Percentiles rank a stretch among this genome's conserved stretches.
phyloP scores from a whole-genome alignment of 176 grass and related monocot species.

The Zoysia pacifica region DNA sequence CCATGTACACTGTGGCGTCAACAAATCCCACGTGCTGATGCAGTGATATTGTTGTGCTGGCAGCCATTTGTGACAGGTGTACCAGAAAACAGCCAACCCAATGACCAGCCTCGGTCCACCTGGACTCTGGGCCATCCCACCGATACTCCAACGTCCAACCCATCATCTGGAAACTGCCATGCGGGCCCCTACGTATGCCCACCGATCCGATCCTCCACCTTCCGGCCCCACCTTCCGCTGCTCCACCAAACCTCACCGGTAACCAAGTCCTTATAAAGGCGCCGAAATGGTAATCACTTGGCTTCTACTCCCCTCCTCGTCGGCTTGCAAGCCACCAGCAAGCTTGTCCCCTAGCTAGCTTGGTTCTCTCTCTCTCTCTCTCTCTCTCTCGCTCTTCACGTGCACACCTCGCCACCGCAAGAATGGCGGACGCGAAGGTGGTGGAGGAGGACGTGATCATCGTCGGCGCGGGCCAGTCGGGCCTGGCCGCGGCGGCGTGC shows the following conservation, averaged over 20 bases:
- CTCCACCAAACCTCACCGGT: not conserved
- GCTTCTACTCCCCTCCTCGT: slow-evolving; percentile 2
- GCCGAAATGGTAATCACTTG: not conserved
- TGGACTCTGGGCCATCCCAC: too few relatives aligned
- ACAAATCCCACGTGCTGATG: not conserved
- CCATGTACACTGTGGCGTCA: too few relatives aligned
- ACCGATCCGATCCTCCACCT: not conserved
- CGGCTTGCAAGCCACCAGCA: not conserved
- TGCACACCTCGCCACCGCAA: not conserved
- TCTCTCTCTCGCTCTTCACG: slow-evolving; percentile 3
- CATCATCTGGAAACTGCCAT: not conserved
- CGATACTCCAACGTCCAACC: not conserved
- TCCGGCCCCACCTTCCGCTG: not conserved
- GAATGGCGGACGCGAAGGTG: not conserved
- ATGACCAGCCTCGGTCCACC: too few relatives aligned
- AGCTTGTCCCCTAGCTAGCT: not conserved
- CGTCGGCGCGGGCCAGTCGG: slow-evolving; percentile 82
- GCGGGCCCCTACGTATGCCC: not conserved
- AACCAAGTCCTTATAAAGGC: not conserved
- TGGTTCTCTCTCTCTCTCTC: not conserved
- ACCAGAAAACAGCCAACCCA: not conserved
- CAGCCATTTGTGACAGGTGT: not conserved
- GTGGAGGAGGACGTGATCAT: slow-evolving; percentile 52
- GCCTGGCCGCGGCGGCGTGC: slow-evolving; percentile 70
- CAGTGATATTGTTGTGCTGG: not conserved